Conservation (phyloP, 2,329 filamentous ascomycete genomes). For the Tetracladium maxilliforme region DNA sequence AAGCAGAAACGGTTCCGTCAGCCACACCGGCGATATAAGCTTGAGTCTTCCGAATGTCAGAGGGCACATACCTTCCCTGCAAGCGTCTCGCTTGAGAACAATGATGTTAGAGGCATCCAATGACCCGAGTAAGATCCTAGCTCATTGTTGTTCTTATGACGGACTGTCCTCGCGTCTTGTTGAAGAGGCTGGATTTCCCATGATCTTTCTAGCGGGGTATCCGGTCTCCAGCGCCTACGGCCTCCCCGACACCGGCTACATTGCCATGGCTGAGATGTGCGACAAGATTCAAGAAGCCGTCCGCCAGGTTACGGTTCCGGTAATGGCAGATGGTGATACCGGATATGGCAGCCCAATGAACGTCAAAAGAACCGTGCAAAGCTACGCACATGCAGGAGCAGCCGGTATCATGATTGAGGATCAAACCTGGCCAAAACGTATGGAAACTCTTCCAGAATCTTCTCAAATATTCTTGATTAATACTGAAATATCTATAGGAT, state of each 20-base stretch:
- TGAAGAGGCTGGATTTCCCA: slow-evolving; percentile 28
- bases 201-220: slow-evolving; percentile 27
- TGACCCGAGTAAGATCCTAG: slow-evolving; percentile 26
- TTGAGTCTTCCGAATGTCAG: slow-evolving; percentile 15
- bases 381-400: slow-evolving; percentile 22
- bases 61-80: slow-evolving; percentile 19
- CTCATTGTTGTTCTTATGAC: slow-evolving; percentile 26
- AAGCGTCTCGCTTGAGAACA: slow-evolving; percentile 20
- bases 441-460: no score
- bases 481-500: slow-evolving; percentile 13
- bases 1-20: slow-evolving; percentile 4
- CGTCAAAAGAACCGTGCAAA: slow-evolving; percentile 26
- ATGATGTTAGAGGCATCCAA: slow-evolving; percentile 23
- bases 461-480: no score
- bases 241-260: slow-evolving; percentile 31
- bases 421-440: slow-evolving; percentile 31
- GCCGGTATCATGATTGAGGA: slow-evolving; percentile 27
- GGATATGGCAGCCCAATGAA: slow-evolving; percentile 32
- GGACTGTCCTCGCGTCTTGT: slow-evolving; percentile 25
- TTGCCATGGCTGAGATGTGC: slow-evolving; percentile 29
- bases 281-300: slow-evolving; percentile 26
- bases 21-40: slow-evolving; percentile 4
- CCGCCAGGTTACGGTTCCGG: slow-evolving; percentile 20
- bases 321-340: slow-evolving; percentile 30
- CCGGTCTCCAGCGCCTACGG: slow-evolving; percentile 22